A percentile compares a stretch with the other conserved stretches of the same genome.
Evolutionary conservation across 345 rosid genomes (phyloP).

Genomic region (Eucalyptus pauciflora): DNA sequence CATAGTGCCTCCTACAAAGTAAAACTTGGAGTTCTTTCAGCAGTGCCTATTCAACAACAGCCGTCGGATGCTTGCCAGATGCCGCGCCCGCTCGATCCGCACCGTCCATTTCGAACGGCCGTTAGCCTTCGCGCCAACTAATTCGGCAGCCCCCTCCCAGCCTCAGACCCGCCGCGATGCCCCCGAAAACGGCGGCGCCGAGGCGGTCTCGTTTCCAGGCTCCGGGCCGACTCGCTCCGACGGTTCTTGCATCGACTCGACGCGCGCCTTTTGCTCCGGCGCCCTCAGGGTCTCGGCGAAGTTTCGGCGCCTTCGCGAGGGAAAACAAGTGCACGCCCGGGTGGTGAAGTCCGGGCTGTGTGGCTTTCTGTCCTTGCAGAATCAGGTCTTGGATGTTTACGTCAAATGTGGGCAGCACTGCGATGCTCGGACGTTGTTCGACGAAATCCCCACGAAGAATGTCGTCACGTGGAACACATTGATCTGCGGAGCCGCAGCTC

Average conservation of each 20-base stretch:
- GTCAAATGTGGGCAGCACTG: conserved; percentile 14
- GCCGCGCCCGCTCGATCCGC: not conserved
- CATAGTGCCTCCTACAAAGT: not conserved
- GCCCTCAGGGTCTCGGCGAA: conserved; percentile 25
- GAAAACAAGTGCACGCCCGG: conserved; percentile 25
- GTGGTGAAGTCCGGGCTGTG: conserved; percentile 27
- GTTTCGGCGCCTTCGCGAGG: conserved; percentile 5
- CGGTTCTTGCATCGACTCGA: not conserved
- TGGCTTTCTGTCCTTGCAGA: conserved; percentile 24
- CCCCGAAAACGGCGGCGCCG: not conserved
- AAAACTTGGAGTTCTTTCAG: not conserved
- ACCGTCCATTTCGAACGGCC: conserved; percentile 17
- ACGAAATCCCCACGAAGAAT: conserved; percentile 54
- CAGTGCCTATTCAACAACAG: not conserved
- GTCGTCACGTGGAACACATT: conserved; percentile 56
- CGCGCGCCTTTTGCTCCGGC: conserved; percentile 2
- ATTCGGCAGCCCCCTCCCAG: not conserved
- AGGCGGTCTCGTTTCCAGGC: not conserved
- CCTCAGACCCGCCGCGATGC: not conserved
- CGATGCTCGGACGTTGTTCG: conserved; percentile 31
- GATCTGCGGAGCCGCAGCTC: conserved; percentile 25
- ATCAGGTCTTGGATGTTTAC: conserved; percentile 37
- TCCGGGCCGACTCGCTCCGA: not conserved
- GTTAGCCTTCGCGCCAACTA: conserved; percentile 1
- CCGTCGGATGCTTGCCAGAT: conserved; percentile 1